These are phyloP conservation scores for Fusarium caatingaense DNA, from an alignment of 2,329 filamentous ascomycete genomes.

Conservation along the genomic window DNA sequence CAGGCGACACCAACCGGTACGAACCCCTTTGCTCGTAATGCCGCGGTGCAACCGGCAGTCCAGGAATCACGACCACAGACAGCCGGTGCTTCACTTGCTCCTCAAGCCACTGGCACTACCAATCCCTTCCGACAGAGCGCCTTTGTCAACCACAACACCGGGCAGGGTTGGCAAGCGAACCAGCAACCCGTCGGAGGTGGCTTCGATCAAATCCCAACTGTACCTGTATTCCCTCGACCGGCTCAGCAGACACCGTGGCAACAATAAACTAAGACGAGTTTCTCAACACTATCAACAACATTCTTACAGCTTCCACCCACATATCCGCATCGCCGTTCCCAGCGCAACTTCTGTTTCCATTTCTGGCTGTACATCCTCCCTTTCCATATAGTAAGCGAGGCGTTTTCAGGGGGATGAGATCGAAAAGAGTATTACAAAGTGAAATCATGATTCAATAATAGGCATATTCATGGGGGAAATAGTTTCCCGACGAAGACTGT, in stretches of 20 bases:
- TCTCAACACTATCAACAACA: not conserved
- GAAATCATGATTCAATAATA: slow-evolving; percentile 11
- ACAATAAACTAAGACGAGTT: slow-evolving; percentile 50
- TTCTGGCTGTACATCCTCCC: slow-evolving; percentile 40
- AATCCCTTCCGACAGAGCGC: slow-evolving; percentile 95
- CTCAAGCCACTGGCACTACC: slow-evolving; percentile 87
- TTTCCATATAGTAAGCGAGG: slow-evolving; percentile 50
- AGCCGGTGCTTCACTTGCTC: slow-evolving; percentile 65
- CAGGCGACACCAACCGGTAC: slow-evolving; percentile 66
- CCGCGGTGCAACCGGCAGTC: slow-evolving; percentile 44
- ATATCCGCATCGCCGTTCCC: slow-evolving; percentile 21
- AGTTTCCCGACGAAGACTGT: not conserved
- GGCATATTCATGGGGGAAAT: not conserved
- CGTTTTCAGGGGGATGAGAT: slow-evolving; percentile 47
- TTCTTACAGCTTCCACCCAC: slow-evolving; percentile 5
- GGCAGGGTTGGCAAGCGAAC: slow-evolving; percentile 86
- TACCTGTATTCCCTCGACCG: slow-evolving; percentile 87
- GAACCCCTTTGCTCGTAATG: slow-evolving; percentile 67
- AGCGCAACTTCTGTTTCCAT: slow-evolving; percentile 22
- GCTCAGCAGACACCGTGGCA: slow-evolving; percentile 72
- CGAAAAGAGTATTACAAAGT: slow-evolving; percentile 35
- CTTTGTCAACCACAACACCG: slow-evolving; percentile 89
- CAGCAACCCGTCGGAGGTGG: slow-evolving; percentile 84
- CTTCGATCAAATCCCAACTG: slow-evolving; percentile 80
- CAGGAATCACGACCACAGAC: slow-evolving; percentile 60